Base-by-base conservation (phyloP, 75 land plant genomes). In the Azolla pinnata region DNA sequence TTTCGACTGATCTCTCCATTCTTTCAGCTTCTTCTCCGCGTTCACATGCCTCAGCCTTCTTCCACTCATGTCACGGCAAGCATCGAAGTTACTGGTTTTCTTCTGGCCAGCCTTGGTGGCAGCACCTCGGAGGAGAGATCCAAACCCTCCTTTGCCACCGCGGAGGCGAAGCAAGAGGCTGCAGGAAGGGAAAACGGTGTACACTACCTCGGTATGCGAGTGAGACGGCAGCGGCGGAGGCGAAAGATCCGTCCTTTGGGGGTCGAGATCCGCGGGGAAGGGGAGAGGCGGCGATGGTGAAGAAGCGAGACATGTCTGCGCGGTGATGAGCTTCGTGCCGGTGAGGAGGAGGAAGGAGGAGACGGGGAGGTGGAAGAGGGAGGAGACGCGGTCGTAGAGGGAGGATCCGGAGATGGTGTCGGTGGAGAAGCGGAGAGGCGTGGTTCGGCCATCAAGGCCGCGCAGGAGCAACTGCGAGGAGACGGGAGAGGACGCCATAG, bases 41-140 rank as follows among this genome's bases (percentile, higher is more conserved):
- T 95, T 95, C 49, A 95, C 99, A 60, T 95, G 99, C 45, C 99
- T 65, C 20, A 95, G 70, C 50, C 99, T 61, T 42, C 99, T 65
- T 7, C 99, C 99, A 53, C 91, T 89, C 96, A 95, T 85, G 62
- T 95, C 99, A 23, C 99, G 58, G 29, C 99, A 95, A 0, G 99
- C 96, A 59, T 95, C 99, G 30, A 81, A 81, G 35, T 95, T 95
- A 54, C 75, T 95, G n/a, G 96, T 95, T 80, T 95, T 95, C 83
- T 95, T 95, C 79, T 93, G 98, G 25, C 98, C 90, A 2, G 96
- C 98, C 68, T 95, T 95, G 5, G 99, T 83, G 14, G 83, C 96
- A 7, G 96, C 96, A 16, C 91, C 96, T 7, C 99, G 71, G 1
- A 95, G 88, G 1, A 95, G 75, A 1, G 99, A 95, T 1, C 99